Evolutionary conservation across 805 yeast genomes (phyloP).

Genomic region (Lipomyces yamanashiensis): DNA sequence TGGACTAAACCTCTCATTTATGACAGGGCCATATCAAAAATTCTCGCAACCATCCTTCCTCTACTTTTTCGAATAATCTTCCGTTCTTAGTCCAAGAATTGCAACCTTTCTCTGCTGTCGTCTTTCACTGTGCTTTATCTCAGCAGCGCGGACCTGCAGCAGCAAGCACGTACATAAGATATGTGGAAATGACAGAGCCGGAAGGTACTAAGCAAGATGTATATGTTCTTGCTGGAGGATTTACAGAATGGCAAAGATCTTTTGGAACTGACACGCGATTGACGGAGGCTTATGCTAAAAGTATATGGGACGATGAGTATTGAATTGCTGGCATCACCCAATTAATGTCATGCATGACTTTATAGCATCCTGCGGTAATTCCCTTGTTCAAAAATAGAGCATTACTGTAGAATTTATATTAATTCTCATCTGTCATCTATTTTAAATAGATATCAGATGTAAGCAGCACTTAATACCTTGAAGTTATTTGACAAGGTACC

Average conservation of each 20-base stretch:
- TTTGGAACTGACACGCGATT: slow-evolving; percentile 70
- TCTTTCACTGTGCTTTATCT: slow-evolving; percentile 89
- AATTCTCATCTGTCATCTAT: no score
- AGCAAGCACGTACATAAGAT: slow-evolving; percentile 64
- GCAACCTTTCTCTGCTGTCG: slow-evolving; percentile 55
- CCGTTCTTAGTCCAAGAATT: slow-evolving; percentile 48
- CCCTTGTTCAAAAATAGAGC: no score
- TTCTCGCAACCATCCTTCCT: slow-evolving; percentile 61
- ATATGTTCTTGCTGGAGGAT: slow-evolving; percentile 83
- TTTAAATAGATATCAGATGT: no score
- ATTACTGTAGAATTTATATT: no score
- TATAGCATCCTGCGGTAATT: no score
- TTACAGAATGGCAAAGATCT: slow-evolving; percentile 75
- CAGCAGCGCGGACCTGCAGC: slow-evolving; percentile 93
- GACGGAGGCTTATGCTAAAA: slow-evolving; percentile 59
- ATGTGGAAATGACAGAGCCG: slow-evolving; percentile 44
- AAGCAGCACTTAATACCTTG: no score
- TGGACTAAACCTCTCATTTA: neutral
- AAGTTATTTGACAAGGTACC: no score
- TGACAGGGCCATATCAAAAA: slow-evolving; percentile 61
- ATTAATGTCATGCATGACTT: no score
- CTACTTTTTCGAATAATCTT: slow-evolving; percentile 49
- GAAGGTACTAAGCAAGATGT: slow-evolving; percentile 52
- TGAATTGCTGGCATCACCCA: no score
- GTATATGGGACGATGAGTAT: no score